Percentiles rank a stretch among this genome's conserved stretches.
These are phyloP conservation scores for Entamoeba invadens DNA, from an alignment of 208 protist genomes.

Conservation along the genomic window DNA sequence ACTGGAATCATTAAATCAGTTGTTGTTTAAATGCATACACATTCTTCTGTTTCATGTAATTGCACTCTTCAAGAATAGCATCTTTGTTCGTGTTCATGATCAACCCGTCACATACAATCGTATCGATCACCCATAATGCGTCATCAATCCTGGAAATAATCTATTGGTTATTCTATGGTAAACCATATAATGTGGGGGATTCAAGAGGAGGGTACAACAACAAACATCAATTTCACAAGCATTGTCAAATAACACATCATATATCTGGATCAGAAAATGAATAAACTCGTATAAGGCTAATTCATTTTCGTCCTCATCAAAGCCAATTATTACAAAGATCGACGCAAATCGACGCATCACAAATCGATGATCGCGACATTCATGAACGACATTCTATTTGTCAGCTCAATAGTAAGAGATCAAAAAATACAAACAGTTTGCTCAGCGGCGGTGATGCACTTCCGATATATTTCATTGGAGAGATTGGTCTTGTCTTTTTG, in stretches of 20 bases:
- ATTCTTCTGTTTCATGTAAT: not conserved
- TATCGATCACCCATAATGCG: not conserved
- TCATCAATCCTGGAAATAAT: constrained; percentile 27
- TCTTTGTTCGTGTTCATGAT: not conserved
- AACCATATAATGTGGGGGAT: constrained; percentile 41
- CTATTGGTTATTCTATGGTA: constrained; percentile 49
- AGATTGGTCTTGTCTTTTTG: not conserved
- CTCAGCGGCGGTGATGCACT: not conserved
- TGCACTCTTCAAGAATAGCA: not conserved
- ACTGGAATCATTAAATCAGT: not conserved
- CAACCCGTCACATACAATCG: not conserved
- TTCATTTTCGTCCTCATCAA: constrained; percentile 64
- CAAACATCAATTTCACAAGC: constrained; percentile 57
- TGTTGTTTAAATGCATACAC: not conserved
- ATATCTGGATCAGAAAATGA: constrained; percentile 65
- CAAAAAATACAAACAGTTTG: not conserved
- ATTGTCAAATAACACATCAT: constrained; percentile 57
- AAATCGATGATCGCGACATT: constrained; percentile 65
- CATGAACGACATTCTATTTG: constrained; percentile 42
- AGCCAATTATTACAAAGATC: constrained; percentile 77
- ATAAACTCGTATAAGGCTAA: constrained; percentile 70
- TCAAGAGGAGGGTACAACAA: constrained; percentile 71
- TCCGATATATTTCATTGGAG: not conserved
- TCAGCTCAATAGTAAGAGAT: not conserved
- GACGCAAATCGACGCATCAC: constrained; percentile 74